Percentiles rank a stretch among this genome's conserved stretches.
phyloP scores from a whole-genome alignment of 441 rosid genomes.

The Mallotus japonicus region DNA sequence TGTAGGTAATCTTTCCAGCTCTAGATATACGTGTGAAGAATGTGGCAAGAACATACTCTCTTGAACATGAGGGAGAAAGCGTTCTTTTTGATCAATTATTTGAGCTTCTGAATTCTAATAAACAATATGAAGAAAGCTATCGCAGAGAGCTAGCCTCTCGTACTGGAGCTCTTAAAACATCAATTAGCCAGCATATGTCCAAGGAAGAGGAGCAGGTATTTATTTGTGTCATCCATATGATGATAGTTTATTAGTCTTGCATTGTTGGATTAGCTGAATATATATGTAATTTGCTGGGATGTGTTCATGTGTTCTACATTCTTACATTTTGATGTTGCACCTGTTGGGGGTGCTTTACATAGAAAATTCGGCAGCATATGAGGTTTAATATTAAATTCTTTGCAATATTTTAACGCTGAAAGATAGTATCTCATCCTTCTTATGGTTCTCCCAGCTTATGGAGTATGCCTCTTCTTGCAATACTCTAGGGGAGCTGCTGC shows the following conservation, averaged over 20 bases:
- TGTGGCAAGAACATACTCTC: slow-evolving; percentile 85
- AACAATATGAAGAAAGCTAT: slow-evolving; percentile 55
- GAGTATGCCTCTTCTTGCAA: neutral
- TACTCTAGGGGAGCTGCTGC: neutral
- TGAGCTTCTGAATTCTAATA: slow-evolving; percentile 60
- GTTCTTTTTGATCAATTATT: slow-evolving; percentile 75
- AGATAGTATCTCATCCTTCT: neutral
- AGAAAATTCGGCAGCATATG: slow-evolving; percentile 9
- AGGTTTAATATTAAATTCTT: slow-evolving; percentile 7
- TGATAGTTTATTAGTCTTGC: neutral
- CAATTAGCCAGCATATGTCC: slow-evolving; percentile 90
- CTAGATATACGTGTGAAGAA: slow-evolving; percentile 92
- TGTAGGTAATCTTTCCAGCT: slow-evolving; percentile 88
- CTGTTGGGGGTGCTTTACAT: neutral
- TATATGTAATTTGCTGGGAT: neutral
- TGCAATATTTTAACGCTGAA: neutral
- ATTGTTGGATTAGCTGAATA: neutral
- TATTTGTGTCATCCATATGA: neutral
- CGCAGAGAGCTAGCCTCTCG: slow-evolving; percentile 79
- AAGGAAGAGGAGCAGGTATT: slow-evolving; percentile 97
- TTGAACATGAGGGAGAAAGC: slow-evolving; percentile 88
- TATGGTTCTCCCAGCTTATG: neutral
- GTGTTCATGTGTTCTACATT: slow-evolving; percentile 4
- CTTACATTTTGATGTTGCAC: slow-evolving; percentile 5
- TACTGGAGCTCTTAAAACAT: slow-evolving; percentile 86